phyloP scores from a whole-genome alignment of 2,329 filamentous ascomycete genomes.

The Colletotrichum limetticola region DNA sequence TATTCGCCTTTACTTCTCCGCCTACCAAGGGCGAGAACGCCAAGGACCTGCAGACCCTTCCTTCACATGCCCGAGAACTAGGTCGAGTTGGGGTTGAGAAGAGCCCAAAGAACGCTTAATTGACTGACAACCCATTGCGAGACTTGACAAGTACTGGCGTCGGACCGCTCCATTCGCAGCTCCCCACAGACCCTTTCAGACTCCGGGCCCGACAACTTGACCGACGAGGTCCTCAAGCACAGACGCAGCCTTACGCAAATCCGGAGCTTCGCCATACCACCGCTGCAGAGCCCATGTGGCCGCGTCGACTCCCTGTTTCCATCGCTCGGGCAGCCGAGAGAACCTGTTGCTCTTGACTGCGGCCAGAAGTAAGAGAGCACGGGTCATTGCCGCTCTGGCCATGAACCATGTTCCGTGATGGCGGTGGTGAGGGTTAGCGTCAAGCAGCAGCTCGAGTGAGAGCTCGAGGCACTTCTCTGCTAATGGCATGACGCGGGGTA shows the following conservation, averaged over 20 bases:
- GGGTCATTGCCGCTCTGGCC: constrained; percentile 36
- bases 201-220: constrained; percentile 22
- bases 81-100: background rate
- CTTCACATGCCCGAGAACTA: background rate
- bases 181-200: constrained; percentile 19
- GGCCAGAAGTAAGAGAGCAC: constrained; percentile 41
- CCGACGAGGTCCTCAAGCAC: constrained; percentile 26
- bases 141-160: background rate
- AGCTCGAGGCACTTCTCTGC: constrained; percentile 38
- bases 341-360: constrained; percentile 36
- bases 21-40: background rate
- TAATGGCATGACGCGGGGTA: constrained; percentile 30
- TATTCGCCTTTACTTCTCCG: background rate
- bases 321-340: constrained; percentile 32
- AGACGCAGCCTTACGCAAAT: constrained; percentile 28
- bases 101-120: background rate
- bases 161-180: background rate
- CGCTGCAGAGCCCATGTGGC: constrained; percentile 35
- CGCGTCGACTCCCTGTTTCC: constrained; percentile 37
- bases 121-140: background rate
- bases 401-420: constrained; percentile 46
- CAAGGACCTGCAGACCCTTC: background rate
- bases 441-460: constrained; percentile 37
- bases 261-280: constrained; percentile 39
- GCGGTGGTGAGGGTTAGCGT: constrained; percentile 41